A percentile compares a stretch with the other conserved stretches of the same genome.
These are phyloP conservation scores for Podospora tetraspora DNA, from an alignment of 495 filamentous ascomycete species.

Conservation along the genomic window DNA sequence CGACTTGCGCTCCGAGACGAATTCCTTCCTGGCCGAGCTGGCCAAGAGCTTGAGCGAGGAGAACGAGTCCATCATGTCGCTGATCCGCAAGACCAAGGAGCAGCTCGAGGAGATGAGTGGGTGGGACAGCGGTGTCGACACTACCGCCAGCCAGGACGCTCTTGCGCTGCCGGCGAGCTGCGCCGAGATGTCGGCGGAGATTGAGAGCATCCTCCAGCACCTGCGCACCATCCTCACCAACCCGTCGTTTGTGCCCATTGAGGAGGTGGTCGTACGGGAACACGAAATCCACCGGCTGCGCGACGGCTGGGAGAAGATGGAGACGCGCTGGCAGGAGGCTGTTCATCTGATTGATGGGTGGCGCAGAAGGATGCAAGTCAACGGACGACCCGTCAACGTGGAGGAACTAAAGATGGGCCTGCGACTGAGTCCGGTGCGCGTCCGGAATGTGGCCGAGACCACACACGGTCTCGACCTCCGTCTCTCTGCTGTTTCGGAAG, in stretches of 20 bases:
- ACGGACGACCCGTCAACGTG: slow-evolving; percentile 72
- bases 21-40: slow-evolving; percentile 83
- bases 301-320: slow-evolving; percentile 87
- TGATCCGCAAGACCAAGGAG: slow-evolving; percentile 65
- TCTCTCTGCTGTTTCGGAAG: slow-evolving; percentile 37
- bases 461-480: slow-evolving; percentile 31
- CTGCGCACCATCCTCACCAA: slow-evolving; percentile 81
- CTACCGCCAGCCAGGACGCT: slow-evolving; percentile 34
- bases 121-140: slow-evolving; percentile 43
- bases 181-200: slow-evolving; percentile 64
- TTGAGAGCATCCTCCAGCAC: slow-evolving; percentile 71
- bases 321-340: slow-evolving; percentile 82
- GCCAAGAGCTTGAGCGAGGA: slow-evolving; percentile 87
- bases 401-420: slow-evolving; percentile 79
- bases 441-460: slow-evolving; percentile 48
- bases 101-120: slow-evolving; percentile 74
- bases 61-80: slow-evolving; percentile 74
- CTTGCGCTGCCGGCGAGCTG: slow-evolving; percentile 54
- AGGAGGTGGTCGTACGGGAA: slow-evolving; percentile 83
- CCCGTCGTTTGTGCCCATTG: slow-evolving; percentile 92
- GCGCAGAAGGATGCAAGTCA: slow-evolving; percentile 74
- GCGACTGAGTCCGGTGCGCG: slow-evolving; percentile 56
- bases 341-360: slow-evolving; percentile 88
- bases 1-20: slow-evolving; percentile 78
- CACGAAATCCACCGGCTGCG: slow-evolving; percentile 79